Conservation (phyloP, 768 basidiomycete genomes). For the Lactifluus hygrophoroides region DNA sequence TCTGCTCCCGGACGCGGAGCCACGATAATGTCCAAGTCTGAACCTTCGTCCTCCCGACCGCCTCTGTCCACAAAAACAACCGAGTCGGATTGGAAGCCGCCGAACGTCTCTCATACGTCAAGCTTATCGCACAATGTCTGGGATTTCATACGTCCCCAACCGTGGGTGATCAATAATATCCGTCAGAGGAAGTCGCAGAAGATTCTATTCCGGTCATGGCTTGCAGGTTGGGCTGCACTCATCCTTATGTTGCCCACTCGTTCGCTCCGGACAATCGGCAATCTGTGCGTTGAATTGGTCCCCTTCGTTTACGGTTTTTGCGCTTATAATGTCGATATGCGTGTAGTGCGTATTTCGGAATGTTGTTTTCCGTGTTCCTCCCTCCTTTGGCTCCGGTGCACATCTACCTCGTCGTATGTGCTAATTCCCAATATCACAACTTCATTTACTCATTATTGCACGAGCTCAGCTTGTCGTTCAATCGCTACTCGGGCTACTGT, state of each 20-base stretch:
- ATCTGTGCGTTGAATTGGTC: conserved; percentile 30
- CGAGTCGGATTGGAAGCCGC: neutral
- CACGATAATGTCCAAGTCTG: conserved; percentile 7
- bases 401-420: neutral
- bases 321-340: neutral
- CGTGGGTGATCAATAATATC: conserved; percentile 33
- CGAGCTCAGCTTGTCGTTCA: conserved; percentile 2
- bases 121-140: neutral
- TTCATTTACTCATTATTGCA: conserved; percentile 22
- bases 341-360: conserved; percentile 8
- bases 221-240: conserved; percentile 32
- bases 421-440: conserved; percentile 28
- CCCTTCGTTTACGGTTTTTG: neutral
- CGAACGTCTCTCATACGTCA: neutral
- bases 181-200: conserved; percentile 31
- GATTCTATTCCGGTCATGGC: conserved; percentile 34
- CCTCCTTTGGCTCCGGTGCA: conserved; percentile 15
- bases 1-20: neutral
- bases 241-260: conserved; percentile 33
- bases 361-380: conserved; percentile 4
- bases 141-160: conserved; percentile 15
- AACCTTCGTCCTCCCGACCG: neutral
- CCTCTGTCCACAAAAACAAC: neutral
- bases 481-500: conserved; percentile 32
- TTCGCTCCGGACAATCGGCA: conserved; percentile 32